Base-by-base conservation (phyloP, 2,329 filamentous ascomycete genomes). In the Microsporum audouinii region DNA sequence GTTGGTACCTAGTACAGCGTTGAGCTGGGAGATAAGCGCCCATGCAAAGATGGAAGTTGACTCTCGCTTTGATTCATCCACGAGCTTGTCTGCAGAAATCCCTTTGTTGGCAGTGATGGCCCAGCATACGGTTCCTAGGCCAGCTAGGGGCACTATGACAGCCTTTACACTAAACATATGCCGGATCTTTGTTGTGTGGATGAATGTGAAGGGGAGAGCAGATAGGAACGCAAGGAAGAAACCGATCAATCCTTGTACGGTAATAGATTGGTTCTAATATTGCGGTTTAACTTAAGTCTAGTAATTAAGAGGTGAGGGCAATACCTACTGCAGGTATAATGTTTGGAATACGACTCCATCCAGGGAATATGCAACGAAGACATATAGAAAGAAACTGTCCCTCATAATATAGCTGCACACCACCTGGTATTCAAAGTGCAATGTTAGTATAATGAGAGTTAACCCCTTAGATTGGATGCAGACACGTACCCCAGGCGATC, bases 21-120 rank as follows among this genome's bases (percentile, higher is more conserved):
- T 76, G 62, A 77, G 72, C 45, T 73, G 74, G 14, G 65, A 65
- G 63, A 76, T 71, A 59, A 76, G 68, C 55, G 69, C 66, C 74
- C 74, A 76, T 34, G 72, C 74, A 0, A 75, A 69, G 8, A 70
- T 65, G 0, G 67, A 65, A 2, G 65, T 65, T 0, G 68, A 63
- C 6, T 65, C 34, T 41, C 60, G 57, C 7, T 58, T 31, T 6
- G 63, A 59, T 41, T 61, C 62, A 55, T 63, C 64, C 23, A 61
- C 60, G 2, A 66, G 51, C 4, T 61, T 61, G 49, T 63, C 29
- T 3, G 68, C 67, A 2, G 65, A 67, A 10, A 67, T 64, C 23
- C 67, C 62, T 7, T 66, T 67, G n/a, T 67, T 66, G 2, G 66
- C 63, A 1, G 67, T 66, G 2, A 69, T 71, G 17, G 70, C 64